Evolutionary conservation across 1,284 basidiomycete species (phyloP).

Genomic region (Earliella scabrosa): DNA sequence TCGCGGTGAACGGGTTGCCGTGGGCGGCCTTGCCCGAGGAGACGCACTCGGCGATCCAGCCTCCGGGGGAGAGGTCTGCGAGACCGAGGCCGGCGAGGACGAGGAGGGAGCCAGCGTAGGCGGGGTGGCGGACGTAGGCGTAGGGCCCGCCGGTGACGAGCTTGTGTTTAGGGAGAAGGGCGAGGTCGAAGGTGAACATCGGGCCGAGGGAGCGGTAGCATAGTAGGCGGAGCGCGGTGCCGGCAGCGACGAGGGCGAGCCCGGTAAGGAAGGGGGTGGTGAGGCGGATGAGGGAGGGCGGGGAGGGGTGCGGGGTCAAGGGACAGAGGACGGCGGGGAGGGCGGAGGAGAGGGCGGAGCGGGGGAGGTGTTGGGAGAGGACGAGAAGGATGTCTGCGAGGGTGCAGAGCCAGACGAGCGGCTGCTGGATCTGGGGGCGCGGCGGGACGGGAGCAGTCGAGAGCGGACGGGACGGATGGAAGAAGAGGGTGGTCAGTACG

Average conservation of each 20-base stretch:
- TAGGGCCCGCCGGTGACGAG: slow-evolving; percentile 61
- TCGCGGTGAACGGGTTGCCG: slow-evolving; percentile 2
- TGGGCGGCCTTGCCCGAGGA: slow-evolving; percentile 24
- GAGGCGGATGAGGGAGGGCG: slow-evolving; percentile 38
- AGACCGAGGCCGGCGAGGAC: slow-evolving; percentile 55
- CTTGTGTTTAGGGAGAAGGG: slow-evolving; percentile 56
- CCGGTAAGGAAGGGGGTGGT: slow-evolving; percentile 57
- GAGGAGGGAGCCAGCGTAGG: slow-evolving; percentile 33
- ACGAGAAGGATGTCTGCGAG: slow-evolving; percentile 53
- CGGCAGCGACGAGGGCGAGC: slow-evolving; percentile 49
- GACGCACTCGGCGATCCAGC: slow-evolving; percentile 58
- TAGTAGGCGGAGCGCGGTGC: slow-evolving; percentile 43
- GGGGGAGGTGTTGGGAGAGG: slow-evolving; percentile 39
- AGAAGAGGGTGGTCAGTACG: background rate
- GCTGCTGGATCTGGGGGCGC: slow-evolving; percentile 50
- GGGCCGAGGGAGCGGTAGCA: slow-evolving; percentile 50
- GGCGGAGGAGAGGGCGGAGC: slow-evolving; percentile 32
- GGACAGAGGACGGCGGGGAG: slow-evolving; percentile 29
- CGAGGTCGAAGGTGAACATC: slow-evolving; percentile 68
- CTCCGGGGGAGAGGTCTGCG: slow-evolving; percentile 55
- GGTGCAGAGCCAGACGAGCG: slow-evolving; percentile 54
- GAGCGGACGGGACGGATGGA: too few species aligned
- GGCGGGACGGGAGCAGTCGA: too few species aligned
- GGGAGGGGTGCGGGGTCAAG: slow-evolving; percentile 23
- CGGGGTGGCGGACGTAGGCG: slow-evolving; percentile 47